Evolutionary conservation across 345 rosid species (phyloP).

Genomic region (Citrus medica): DNA sequence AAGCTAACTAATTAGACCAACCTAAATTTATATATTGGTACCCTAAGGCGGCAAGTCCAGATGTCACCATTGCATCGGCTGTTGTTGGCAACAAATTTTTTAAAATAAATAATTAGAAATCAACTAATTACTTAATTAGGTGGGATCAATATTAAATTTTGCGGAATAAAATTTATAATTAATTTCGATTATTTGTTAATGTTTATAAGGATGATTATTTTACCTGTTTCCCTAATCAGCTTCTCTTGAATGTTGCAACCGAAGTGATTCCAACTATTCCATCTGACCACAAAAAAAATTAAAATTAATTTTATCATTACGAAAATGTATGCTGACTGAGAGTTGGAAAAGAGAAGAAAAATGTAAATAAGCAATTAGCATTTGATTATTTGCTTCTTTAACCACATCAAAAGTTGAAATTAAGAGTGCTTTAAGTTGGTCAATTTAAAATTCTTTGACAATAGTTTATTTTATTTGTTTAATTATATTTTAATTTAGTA

Average conservation of each 20-base stretch:
- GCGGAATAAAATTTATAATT: not conserved
- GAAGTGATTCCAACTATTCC: conserved; percentile 68
- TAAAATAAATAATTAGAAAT: not conserved
- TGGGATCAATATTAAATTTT: not conserved
- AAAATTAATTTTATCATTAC: not conserved
- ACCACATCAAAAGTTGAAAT: too few relatives aligned
- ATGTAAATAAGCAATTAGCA: not conserved
- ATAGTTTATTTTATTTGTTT: too few relatives aligned
- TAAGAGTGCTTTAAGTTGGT: too few relatives aligned
- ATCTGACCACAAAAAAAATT: conserved; percentile 21
- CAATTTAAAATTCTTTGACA: too few relatives aligned
- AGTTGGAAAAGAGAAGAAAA: not conserved
- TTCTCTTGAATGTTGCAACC: conserved; percentile 39
- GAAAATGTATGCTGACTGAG: not conserved
- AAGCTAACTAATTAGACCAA: not conserved
- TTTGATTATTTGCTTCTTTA: too few relatives aligned
- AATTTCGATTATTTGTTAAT: not conserved
- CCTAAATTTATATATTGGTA: conserved; percentile 42
- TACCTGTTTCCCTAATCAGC: conserved; percentile 50
- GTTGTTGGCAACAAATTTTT: not conserved
- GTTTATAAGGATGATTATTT: too few relatives aligned
- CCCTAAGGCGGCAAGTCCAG: conserved; percentile 40
- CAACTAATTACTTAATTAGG: too few relatives aligned
- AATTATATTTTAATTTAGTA: too few relatives aligned
- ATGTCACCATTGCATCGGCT: conserved; percentile 57